A percentile compares a stretch with the other conserved stretches of the same genome.
These are phyloP conservation scores for Phaeosphaeriaceae sp. DNA, from an alignment of 2,329 filamentous ascomycete species.

Conservation along the genomic window DNA sequence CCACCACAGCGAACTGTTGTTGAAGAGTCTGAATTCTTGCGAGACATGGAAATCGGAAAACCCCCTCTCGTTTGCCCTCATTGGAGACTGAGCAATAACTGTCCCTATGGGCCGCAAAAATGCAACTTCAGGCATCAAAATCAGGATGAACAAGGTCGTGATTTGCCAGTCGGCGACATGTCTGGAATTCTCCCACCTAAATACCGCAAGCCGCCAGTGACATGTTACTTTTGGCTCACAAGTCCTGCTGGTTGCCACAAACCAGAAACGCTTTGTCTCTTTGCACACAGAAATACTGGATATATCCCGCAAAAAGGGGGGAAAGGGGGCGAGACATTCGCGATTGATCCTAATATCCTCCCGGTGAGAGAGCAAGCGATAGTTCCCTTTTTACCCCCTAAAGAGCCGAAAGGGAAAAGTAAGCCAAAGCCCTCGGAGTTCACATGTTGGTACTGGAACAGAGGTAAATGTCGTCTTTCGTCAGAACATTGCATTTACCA, in stretches of 20 bases:
- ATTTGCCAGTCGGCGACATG: conserved; percentile 19
- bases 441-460: conserved; percentile 33
- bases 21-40: conserved; percentile 9
- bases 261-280: conserved; percentile 28
- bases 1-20: neutral
- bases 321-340: neutral
- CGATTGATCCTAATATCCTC: conserved; percentile 14
- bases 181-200: conserved; percentile 32
- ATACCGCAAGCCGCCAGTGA: conserved; percentile 33
- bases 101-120: conserved; percentile 17
- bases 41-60: conserved; percentile 34
- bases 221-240: conserved; percentile 36
- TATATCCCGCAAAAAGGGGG: conserved; percentile 5
- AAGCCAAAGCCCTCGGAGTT: neutral
- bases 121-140: conserved; percentile 40
- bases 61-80: conserved; percentile 36
- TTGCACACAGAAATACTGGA: conserved; percentile 42
- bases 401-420: neutral
- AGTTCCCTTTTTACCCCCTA: no score
- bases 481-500: conserved; percentile 13
- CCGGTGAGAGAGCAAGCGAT: neutral
- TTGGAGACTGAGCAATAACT: conserved; percentile 33
- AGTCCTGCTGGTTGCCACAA: conserved; percentile 22
- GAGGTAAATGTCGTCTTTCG: conserved; percentile 9
- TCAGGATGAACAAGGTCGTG: conserved; percentile 21